Conservation (phyloP, 352 stramenopile genomes). For the Phytophthora pini region DNA sequence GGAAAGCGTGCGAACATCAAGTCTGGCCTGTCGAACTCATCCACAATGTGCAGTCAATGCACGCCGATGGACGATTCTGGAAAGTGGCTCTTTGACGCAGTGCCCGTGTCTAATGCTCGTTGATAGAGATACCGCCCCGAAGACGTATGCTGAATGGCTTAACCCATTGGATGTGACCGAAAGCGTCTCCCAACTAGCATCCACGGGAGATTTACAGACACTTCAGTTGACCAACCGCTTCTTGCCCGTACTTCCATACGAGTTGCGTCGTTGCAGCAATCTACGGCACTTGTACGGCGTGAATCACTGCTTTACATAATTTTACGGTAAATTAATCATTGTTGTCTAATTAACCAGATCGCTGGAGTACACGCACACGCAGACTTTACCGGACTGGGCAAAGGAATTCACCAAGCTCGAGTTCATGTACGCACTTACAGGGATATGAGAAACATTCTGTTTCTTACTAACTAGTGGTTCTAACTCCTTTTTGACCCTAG, state of each 20-base stretch:
- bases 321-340: neutral
- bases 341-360: neutral
- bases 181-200: constrained; percentile 31
- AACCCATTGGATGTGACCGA: constrained; percentile 36
- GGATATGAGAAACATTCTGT: neutral
- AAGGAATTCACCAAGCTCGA: constrained; percentile 38
- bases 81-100: constrained; percentile 18
- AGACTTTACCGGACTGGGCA: constrained; percentile 16
- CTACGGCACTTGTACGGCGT: neutral
- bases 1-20: constrained; percentile 27
- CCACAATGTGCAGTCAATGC: constrained; percentile 38
- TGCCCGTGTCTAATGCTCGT: constrained; percentile 56
- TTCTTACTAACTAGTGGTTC: neutral
- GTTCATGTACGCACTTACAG: constrained; percentile 25
- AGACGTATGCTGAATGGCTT: constrained; percentile 39
- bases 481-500: constrained; percentile 18
- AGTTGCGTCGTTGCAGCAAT: neutral
- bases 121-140: constrained; percentile 28
- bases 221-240: neutral
- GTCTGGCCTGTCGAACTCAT: constrained; percentile 13
- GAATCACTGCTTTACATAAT: neutral
- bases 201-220: constrained; percentile 6
- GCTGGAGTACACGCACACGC: constrained; percentile 32
- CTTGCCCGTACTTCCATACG: neutral
- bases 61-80: constrained; percentile 28